phyloP scores from a whole-genome alignment of 2,329 filamentous ascomycete species.

The Hawksworthiomyces lignivorus region DNA sequence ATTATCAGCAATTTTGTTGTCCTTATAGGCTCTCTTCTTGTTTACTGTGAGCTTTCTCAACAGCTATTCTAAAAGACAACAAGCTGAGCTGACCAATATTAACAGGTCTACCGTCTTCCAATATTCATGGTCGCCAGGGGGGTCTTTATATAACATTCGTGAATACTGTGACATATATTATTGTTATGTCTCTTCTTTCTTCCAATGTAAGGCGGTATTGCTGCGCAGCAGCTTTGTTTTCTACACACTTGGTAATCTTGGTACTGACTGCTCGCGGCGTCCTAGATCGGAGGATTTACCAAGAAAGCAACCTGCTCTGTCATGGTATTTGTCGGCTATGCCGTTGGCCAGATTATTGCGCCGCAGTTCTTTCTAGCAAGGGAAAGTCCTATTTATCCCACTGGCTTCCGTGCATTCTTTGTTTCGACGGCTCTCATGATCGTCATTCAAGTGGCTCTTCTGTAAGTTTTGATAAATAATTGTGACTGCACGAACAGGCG shows the following conservation, averaged over 20 bases:
- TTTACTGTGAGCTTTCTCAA: no score
- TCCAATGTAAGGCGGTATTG: background rate
- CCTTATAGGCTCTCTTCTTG: conserved; percentile 34
- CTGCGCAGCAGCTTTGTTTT: no score
- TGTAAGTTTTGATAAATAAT: no score
- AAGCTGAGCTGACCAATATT: no score
- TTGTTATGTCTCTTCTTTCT: conserved; percentile 40
- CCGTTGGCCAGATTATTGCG: conserved; percentile 40
- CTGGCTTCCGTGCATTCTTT: conserved; percentile 59
- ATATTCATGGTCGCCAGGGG: conserved; percentile 41
- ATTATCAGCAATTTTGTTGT: conserved; percentile 29
- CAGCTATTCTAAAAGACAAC: no score
- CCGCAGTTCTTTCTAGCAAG: conserved; percentile 46
- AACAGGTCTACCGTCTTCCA: conserved; percentile 39
- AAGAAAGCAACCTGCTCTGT: conserved; percentile 61
- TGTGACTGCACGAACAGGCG: no score
- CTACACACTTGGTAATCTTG: no score
- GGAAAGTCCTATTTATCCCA: conserved; percentile 53
- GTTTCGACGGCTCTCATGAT: conserved; percentile 50
- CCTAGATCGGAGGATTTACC: conserved; percentile 61
- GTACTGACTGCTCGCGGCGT: conserved; percentile 50
- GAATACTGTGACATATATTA: conserved; percentile 45
- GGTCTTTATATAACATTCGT: conserved; percentile 45
- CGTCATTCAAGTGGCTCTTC: conserved; percentile 38
- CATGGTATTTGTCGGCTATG: conserved; percentile 56